A percentile compares a stretch with the other conserved stretches of the same genome.
phyloP scores from a whole-genome alignment of 257 asterid genomes.

The Petrea volubilis region DNA sequence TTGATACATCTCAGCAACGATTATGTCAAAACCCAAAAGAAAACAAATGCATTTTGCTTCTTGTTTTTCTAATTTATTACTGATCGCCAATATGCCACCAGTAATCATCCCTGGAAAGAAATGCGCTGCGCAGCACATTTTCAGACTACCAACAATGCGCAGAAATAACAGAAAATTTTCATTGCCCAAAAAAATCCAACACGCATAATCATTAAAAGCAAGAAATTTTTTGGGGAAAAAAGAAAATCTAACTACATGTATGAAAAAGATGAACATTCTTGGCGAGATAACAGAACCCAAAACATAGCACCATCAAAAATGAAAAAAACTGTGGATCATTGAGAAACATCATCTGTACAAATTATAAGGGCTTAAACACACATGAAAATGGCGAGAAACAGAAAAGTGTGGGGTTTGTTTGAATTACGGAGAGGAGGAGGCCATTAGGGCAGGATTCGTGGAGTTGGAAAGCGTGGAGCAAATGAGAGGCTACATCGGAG shows the following conservation, averaged over 20 bases:
- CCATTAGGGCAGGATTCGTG: slow-evolving; percentile 81
- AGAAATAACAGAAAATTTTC: background rate
- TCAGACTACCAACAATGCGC: background rate
- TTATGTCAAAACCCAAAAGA: background rate
- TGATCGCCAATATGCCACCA: background rate
- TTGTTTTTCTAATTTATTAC: background rate
- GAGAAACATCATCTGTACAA: background rate
- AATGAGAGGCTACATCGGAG: slow-evolving; percentile 53
- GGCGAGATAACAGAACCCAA: background rate
- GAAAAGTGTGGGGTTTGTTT: background rate
- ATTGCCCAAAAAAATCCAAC: background rate
- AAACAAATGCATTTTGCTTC: slow-evolving; percentile 1
- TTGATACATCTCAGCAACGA: background rate
- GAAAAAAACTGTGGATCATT: background rate
- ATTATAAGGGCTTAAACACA: background rate
- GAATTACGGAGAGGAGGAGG: slow-evolving; percentile 65
- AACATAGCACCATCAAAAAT: background rate
- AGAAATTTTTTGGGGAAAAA: background rate
- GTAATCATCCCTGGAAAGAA: background rate
- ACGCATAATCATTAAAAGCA: background rate
- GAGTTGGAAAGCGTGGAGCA: slow-evolving; percentile 70
- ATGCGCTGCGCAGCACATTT: no score
- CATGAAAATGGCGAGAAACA: background rate
- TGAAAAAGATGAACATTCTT: slow-evolving; percentile 3
- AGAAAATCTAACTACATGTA: background rate